Percentiles rank a stretch among this genome's conserved stretches.
Evolutionary conservation across 176 grass and related monocot species (phyloP).

Genomic region (barley (Hordeum vulgare)): MorexV3_pseudomolecules_assembly NC_058521.1:5976648-5977147

Average conservation of each 20-base stretch:
- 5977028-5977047: conserved; percentile 73
- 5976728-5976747: conserved; percentile 74
- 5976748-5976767: conserved; percentile 60
- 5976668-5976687: conserved; percentile 14
- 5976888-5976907: conserved; percentile 82
- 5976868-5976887: conserved; percentile 61
- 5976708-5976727: conserved; percentile 73
- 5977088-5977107: conserved; percentile 20
- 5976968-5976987: conserved; percentile 89
- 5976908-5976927: conserved; percentile 73
- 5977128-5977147: conserved; percentile 43
- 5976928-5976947: conserved; percentile 34
- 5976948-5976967: conserved; percentile 92
- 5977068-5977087: conserved; percentile 58
- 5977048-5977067: conserved; percentile 70
- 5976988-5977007: conserved; percentile 79
- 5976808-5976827: conserved; percentile 58
- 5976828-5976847: conserved; percentile 75
- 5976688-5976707: conserved; percentile 58
- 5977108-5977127: conserved; percentile 25
- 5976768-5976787: conserved; percentile 61
- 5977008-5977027: conserved; percentile 70
- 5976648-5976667: conserved; percentile 53
- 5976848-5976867: conserved; percentile 74
- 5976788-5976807: conserved; percentile 33